Base-by-base conservation (phyloP, 73 alveolate genomes). In the Blepharisma stoltei region DNA sequence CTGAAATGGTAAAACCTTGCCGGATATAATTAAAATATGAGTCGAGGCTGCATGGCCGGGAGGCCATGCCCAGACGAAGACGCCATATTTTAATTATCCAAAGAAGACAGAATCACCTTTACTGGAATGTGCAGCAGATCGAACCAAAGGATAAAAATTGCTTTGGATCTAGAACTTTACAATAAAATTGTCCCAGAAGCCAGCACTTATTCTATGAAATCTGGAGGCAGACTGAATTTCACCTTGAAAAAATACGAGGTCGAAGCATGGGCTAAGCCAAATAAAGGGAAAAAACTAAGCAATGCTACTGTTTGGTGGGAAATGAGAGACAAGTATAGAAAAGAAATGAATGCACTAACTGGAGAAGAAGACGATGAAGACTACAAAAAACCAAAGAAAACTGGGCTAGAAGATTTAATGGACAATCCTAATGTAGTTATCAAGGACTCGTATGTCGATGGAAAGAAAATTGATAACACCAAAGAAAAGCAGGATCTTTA, bases 271-370 rank as follows among this genome's bases (percentile, higher is more conserved):
- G 77, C 69, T 52, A 50, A 45, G 79, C 86, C 81, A 71, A 43
- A 78, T 25, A 69, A 69, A 69, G 79, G 79, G 79, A 69, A 69
- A 55, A 67, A 48, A 52, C 84, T 85, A 38, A n/a, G 69, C 1
- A 85, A 85, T 85, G 69, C 78, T 83, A 71, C 71, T 81, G 55
- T 81, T 50, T 85, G 92, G 92, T 85, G 80, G 75, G 92, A 79
- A 71, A 81, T 85, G 89, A 80, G 80, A 67, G 92, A 85, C 54
- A 85, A 85, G 81, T 85, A 70, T 60, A 80, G 76, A 55, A 84
- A 52, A 43, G 87, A 85, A 79, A 54, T 85, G 6, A 76, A 65
- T 38, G 68, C 68, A 81, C 81, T 54, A 52, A 60, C 38, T 2
- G 73, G 73, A 9, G 92, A 85, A 80, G 73, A 23, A 41, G 90